These are phyloP conservation scores for Dillenia turbinata DNA, from an alignment of 164 flowering plant species.

Conservation along the genomic window DNA sequence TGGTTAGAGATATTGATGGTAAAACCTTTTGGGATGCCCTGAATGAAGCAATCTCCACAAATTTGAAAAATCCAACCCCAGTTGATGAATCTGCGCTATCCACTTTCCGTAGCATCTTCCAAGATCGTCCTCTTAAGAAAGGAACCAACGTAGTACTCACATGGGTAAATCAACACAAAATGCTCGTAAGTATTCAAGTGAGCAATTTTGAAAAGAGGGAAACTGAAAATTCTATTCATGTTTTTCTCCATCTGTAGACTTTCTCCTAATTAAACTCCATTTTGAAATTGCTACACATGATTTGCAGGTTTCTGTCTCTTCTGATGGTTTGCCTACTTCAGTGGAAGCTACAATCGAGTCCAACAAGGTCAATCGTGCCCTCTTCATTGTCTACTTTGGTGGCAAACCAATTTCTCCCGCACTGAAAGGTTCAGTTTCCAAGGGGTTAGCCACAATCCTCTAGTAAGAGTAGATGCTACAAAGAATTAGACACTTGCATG, in stretches of 20 bases:
- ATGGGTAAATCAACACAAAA: conserved; percentile 70
- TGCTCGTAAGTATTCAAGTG: conserved; percentile 51
- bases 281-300: background rate
- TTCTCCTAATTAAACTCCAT: background rate
- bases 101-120: conserved; percentile 59
- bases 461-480: conserved; percentile 18
- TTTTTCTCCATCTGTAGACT: background rate
- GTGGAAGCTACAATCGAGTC: conserved; percentile 77
- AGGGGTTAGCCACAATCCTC: conserved; percentile 42
- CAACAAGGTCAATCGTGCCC: conserved; percentile 46
- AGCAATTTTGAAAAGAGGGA: too few species aligned
- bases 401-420: conserved; percentile 73
- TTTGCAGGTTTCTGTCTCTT: conserved; percentile 62
- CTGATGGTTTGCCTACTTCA: conserved; percentile 48
- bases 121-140: conserved; percentile 71
- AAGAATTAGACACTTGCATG: background rate
- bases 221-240: background rate
- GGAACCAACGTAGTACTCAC: conserved; percentile 74
- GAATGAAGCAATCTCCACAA: conserved; percentile 76
- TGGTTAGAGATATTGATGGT: conserved; percentile 91
- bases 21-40: conserved; percentile 96
- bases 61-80: conserved; percentile 50
- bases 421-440: conserved; percentile 64
- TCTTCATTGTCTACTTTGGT: conserved; percentile 81
- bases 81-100: conserved; percentile 71